Conservation (phyloP, 2,329 filamentous ascomycete genomes). For the Waltergamsia citrina region DNA sequence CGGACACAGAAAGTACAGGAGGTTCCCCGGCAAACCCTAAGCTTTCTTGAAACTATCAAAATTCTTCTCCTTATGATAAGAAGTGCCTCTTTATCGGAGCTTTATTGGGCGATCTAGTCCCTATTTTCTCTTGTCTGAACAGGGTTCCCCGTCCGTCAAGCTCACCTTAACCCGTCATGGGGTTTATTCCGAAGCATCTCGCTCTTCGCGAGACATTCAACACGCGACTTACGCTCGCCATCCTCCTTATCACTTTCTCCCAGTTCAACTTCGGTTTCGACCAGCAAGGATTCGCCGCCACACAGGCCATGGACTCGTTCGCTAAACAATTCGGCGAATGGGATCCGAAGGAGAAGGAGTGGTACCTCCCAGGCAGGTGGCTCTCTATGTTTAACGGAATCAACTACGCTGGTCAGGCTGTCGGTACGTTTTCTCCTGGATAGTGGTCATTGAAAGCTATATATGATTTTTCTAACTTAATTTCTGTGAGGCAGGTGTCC, state of each 20-base stretch:
- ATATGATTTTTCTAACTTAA: neutral
- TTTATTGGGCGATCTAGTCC: no score
- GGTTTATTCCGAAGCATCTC: no score
- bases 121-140: no score
- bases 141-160: no score
- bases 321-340: constrained; percentile 15
- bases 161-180: no score
- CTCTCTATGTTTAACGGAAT: constrained; percentile 2
- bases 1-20: no score
- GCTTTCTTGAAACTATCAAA: no score
- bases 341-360: neutral
- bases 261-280: constrained; percentile 24
- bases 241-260: constrained; percentile 17
- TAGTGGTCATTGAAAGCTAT: neutral
- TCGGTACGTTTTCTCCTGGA: constrained; percentile 1
- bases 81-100: no score
- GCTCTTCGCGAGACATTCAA: constrained; percentile 6
- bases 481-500: neutral
- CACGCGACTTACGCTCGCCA: constrained; percentile 3
- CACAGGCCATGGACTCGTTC: constrained; percentile 21
- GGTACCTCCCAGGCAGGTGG: neutral
- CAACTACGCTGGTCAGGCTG: constrained; percentile 2
- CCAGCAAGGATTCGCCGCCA: constrained; percentile 19
- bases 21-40: no score
- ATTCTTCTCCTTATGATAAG: no score